Evolutionary conservation across 805 yeast species (phyloP).

Genomic region (Kuraishia capsulata): DNA sequence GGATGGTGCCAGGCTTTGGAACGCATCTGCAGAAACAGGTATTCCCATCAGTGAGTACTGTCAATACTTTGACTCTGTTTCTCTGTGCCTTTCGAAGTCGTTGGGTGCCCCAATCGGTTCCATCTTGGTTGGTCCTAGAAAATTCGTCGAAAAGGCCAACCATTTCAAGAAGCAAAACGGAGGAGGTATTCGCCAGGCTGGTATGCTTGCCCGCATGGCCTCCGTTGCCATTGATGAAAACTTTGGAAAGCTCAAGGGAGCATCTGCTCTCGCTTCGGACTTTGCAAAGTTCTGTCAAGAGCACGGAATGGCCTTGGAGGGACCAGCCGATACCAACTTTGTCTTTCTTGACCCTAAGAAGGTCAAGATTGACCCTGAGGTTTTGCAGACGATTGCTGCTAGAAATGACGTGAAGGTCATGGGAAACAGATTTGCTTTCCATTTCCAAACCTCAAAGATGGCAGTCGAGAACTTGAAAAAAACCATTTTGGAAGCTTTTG

Average conservation of each 20-base stretch:
- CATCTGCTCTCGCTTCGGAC: slow-evolving; percentile 44
- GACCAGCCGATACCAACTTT: slow-evolving; percentile 81
- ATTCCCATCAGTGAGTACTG: slow-evolving; percentile 64
- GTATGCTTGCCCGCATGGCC: slow-evolving; percentile 77
- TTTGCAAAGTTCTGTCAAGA: slow-evolving; percentile 41
- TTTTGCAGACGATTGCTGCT: slow-evolving; percentile 35
- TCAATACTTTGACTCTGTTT: slow-evolving; percentile 75
- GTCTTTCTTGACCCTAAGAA: slow-evolving; percentile 58
- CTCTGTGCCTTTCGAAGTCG: slow-evolving; percentile 82
- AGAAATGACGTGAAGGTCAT: slow-evolving; percentile 54
- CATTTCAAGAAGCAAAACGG: slow-evolving; percentile 90
- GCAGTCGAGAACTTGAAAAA: slow-evolving; percentile 47
- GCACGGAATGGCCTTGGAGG: slow-evolving; percentile 47
- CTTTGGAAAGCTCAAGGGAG: slow-evolving; percentile 41
- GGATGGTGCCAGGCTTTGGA: slow-evolving; percentile 96
- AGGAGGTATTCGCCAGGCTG: slow-evolving; percentile 89
- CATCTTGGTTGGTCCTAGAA: slow-evolving; percentile 59
- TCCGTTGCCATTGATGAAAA: slow-evolving; percentile 67
- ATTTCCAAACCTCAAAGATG: slow-evolving; percentile 51
- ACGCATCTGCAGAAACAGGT: slow-evolving; percentile 73
- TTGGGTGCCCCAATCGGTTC: slow-evolving; percentile 94
- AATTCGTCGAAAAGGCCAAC: slow-evolving; percentile 58
- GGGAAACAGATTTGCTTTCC: slow-evolving; percentile 78
- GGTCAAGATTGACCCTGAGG: slow-evolving; percentile 42
- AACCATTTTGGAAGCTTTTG: slow-evolving; percentile 48